Base-by-base conservation (phyloP, 768 basidiomycete genomes). In the Rhodotorula paludigena region DNA sequence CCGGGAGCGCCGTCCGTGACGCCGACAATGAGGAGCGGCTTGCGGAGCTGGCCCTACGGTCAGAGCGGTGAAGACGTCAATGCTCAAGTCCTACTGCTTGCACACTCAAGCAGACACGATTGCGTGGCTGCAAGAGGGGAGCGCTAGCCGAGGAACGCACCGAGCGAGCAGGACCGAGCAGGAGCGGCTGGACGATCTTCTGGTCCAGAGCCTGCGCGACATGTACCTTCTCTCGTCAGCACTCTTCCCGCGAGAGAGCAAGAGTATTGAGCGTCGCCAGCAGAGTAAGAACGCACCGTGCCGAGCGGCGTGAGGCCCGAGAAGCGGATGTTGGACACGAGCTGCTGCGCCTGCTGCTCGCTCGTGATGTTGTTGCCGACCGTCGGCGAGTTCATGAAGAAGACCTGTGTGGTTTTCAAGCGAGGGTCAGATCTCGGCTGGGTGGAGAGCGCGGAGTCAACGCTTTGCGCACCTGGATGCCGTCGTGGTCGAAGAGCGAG, bases 101-200 rank as follows among this genome's bases (percentile, higher is more conserved):
- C n/a, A n/a, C n/a, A n/a, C n/a, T n/a, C n/a, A n/a, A n/a, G n/a
- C 18, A 16, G n/a, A 28, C 1, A 5, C 25, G 14, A 25, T 25
- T 11, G 21, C 44, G 21, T 8, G 12, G n/a, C n/a, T n/a, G n/a
- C n/a, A n/a, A 20, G 2, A 48, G 47, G n/a, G 25, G 47, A 28
- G 47, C 14, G n/a, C n/a, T n/a, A n/a, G n/a, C n/a, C n/a, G n/a
- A 15, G 7, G 5, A 20, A 16, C 47, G 47, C 21, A 51, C 49
- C 15, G 30, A 21, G 33, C 49, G 71, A 35, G 79, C 80, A 16
- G 81, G 81, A n/a, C 78, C 79, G 25, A 81, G 72, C 21, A 81
- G 66, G 28, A 81, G 69, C 38, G 80, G 81, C 68, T 80, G 76
- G 28, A 81, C 68, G 65, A 81, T 73, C 75, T 80, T 80, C 47